Percentiles rank a stretch among this genome's conserved stretches.
Conservation (phyloP, 352 stramenopile species). For the Phytophthora tentaculata region DNA sequence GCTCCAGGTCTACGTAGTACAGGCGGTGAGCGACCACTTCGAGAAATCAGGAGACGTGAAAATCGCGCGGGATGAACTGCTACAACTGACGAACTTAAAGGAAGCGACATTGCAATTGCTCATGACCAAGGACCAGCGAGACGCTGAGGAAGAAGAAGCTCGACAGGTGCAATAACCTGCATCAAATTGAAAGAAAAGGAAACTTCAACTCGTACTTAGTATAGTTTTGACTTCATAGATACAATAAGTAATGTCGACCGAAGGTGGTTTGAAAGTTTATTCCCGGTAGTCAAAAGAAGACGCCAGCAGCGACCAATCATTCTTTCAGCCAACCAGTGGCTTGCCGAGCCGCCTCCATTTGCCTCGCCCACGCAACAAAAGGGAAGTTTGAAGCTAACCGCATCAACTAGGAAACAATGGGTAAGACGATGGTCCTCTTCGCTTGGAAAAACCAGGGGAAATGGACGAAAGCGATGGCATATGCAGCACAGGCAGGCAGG, state of each 20-base stretch:
- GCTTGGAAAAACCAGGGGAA: not conserved
- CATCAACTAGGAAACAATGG: slow-evolving; percentile 74
- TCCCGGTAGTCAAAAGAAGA: slow-evolving; percentile 16
- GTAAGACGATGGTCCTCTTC: slow-evolving; percentile 34
- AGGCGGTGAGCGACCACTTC: slow-evolving; percentile 38
- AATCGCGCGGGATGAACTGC: slow-evolving; percentile 44
- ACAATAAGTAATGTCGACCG: slow-evolving; percentile 12
- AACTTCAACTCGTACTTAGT: slow-evolving; percentile 12
- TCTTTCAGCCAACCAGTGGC: slow-evolving; percentile 53
- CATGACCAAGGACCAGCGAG: slow-evolving; percentile 54
- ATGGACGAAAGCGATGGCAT: slow-evolving; percentile 1
- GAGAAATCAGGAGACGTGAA: slow-evolving; percentile 40
- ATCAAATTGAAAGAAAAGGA: no score
- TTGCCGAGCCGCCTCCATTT: slow-evolving; percentile 33
- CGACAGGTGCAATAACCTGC: slow-evolving; percentile 1
- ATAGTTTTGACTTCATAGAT: not conserved
- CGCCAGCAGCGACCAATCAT: slow-evolving; percentile 35
- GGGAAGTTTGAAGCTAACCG: slow-evolving; percentile 74
- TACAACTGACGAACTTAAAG: slow-evolving; percentile 60
- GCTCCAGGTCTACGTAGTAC: slow-evolving; percentile 53
- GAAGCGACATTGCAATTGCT: slow-evolving; percentile 69
- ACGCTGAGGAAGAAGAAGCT: slow-evolving; percentile 34
- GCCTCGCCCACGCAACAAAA: slow-evolving; percentile 47
- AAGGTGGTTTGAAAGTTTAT: slow-evolving; percentile 31
- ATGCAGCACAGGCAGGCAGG: not conserved